Conservation (phyloP, 495 filamentous ascomycete species). For the Opeltia flavorubescens region DNA sequence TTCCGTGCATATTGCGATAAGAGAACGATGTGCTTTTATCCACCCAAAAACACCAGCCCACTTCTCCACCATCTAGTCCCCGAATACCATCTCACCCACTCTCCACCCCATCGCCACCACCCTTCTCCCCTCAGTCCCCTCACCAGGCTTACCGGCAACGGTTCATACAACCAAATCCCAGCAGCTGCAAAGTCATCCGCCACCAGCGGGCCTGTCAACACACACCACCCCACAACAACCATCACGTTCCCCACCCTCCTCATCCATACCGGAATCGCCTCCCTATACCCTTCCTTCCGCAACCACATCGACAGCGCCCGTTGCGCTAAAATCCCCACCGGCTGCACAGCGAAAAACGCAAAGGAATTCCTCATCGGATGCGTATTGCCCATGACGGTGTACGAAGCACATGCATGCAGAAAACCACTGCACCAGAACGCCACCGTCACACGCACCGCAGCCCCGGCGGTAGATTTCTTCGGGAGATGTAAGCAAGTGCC, state of each 20-base stretch:
- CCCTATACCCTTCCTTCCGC: conserved; percentile 7
- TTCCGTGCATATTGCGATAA: no score
- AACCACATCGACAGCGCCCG: conserved; percentile 17
- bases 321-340: conserved; percentile 40
- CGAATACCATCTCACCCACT: conserved; percentile 35
- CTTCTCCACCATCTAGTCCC: conserved; percentile 51
- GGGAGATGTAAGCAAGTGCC: neutral
- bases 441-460: conserved; percentile 23
- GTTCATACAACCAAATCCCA: conserved; percentile 54
- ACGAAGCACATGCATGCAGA: conserved; percentile 44
- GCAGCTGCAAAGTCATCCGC: conserved; percentile 48
- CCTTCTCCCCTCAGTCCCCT: conserved; percentile 40
- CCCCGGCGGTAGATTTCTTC: conserved; percentile 7
- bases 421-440: conserved; percentile 46
- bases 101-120: conserved; percentile 42
- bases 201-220: conserved; percentile 35
- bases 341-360: conserved; percentile 44
- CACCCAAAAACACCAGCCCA: conserved; percentile 27
- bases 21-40: no score
- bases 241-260: conserved; percentile 35
- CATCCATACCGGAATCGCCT: conserved; percentile 22
- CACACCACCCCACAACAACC: conserved; percentile 43
- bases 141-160: conserved; percentile 48
- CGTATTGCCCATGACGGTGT: conserved; percentile 34
- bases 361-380: conserved; percentile 27